Evolutionary conservation across 1,284 basidiomycete genomes (phyloP).

Genomic region (Rhodotorula sp.): DNA sequence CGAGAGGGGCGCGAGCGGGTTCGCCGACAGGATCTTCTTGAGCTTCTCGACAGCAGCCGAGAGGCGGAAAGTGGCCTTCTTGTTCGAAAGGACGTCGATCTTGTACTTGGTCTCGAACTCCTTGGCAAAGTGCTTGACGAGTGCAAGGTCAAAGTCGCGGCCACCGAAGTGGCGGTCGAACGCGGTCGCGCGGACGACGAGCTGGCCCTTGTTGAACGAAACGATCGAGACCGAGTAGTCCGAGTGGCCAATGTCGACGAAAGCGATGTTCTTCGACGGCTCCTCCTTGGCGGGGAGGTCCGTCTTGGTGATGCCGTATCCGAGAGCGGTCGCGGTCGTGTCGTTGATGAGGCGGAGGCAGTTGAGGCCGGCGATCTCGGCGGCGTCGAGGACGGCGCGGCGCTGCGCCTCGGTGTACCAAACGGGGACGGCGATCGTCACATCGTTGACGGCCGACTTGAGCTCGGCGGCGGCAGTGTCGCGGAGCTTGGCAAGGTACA

Average conservation of each 20-base stretch:
- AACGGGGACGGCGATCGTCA: conserved; percentile 89
- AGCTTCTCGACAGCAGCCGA: conserved; percentile 72
- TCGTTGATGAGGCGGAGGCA: conserved; percentile 91
- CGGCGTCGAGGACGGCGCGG: conserved; percentile 81
- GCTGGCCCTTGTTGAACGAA: conserved; percentile 87
- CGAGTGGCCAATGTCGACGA: conserved; percentile 91
- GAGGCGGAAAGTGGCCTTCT: conserved; percentile 89
- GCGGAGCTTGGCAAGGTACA: conserved; percentile 82
- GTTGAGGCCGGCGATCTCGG: conserved; percentile 82
- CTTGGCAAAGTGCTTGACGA: conserved; percentile 79
- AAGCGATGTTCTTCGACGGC: conserved; percentile 78
- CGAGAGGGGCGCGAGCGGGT: conserved; percentile 78
- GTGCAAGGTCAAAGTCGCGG: conserved; percentile 85
- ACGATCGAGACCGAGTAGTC: conserved; percentile 80
- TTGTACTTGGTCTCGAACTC: conserved; percentile 94
- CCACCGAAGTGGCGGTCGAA: conserved; percentile 90
- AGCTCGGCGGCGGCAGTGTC: conserved; percentile 81
- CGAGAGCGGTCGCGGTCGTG: conserved; percentile 86
- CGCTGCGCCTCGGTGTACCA: conserved; percentile 93
- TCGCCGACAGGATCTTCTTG: conserved; percentile 77
- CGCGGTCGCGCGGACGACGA: conserved; percentile 78
- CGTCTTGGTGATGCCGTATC: conserved; percentile 94
- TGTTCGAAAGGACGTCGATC: conserved; percentile 84
- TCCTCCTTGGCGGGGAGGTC: conserved; percentile 80
- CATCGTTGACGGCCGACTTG: conserved; percentile 78